These are phyloP conservation scores for Thelonectria discophora DNA, from an alignment of 2,329 filamentous ascomycete species.

Conservation along the genomic window DNA sequence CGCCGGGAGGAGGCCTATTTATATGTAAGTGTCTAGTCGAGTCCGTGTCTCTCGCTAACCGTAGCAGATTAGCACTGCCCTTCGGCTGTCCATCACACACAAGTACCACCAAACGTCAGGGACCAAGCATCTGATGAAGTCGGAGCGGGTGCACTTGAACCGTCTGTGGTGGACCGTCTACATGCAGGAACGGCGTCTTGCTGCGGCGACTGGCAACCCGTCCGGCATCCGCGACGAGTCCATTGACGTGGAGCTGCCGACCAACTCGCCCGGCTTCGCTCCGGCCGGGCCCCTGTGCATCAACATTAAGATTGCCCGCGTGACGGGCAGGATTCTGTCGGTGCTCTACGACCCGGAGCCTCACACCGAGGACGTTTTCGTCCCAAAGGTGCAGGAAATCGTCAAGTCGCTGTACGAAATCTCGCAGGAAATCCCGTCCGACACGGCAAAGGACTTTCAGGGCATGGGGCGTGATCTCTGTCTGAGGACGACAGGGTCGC, in stretches of 20 bases:
- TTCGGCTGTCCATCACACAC: constrained; percentile 42
- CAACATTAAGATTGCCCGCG: constrained; percentile 41
- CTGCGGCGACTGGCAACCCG: constrained; percentile 40
- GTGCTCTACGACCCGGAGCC: constrained; percentile 45
- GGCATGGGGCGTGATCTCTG: constrained; percentile 40
- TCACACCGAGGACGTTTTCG: constrained; percentile 43
- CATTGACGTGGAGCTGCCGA: constrained; percentile 39
- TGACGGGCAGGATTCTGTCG: constrained; percentile 40
- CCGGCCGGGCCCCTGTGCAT: constrained; percentile 42
- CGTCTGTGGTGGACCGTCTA: constrained; percentile 26
- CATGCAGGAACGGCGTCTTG: constrained; percentile 41
- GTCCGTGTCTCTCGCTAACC: constrained; percentile 6
- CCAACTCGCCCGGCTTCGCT: constrained; percentile 42
- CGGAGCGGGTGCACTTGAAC: constrained; percentile 33
- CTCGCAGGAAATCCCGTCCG: constrained; percentile 40
- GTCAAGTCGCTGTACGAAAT: constrained; percentile 42
- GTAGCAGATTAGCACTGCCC: constrained; percentile 40
- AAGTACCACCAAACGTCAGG: constrained; percentile 42
- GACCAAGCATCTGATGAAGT: constrained; percentile 40
- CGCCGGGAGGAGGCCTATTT: constrained; percentile 41
- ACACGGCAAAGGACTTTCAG: constrained; percentile 37
- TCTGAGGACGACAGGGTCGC: constrained; percentile 43
- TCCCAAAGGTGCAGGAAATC: constrained; percentile 45
- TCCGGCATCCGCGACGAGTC: constrained; percentile 39
- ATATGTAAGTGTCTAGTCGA: constrained; percentile 23